These are phyloP conservation scores for Zygoascus flipseniorum DNA, from an alignment of 805 yeast genomes.

Conservation along the genomic window DNA sequence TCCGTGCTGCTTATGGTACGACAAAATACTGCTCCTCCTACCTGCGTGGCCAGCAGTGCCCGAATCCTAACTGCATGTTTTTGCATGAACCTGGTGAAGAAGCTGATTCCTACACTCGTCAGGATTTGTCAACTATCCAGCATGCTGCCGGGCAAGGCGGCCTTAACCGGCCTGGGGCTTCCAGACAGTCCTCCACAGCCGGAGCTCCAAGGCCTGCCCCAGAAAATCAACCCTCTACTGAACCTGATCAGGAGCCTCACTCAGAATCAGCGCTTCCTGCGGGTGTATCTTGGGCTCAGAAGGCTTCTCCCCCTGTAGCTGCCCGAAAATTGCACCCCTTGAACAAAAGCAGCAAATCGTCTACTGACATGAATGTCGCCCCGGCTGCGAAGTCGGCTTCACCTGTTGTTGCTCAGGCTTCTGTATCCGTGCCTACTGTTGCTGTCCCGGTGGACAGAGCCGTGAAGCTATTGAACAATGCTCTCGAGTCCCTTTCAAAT, in stretches of 20 bases:
- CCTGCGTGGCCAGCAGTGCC: conserved; percentile 90
- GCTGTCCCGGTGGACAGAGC: conserved; percentile 10
- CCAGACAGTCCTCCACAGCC: not conserved
- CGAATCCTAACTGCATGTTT: conserved; percentile 98
- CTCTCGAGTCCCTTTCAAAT: conserved; percentile 16
- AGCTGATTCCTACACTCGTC: conserved; percentile 91
- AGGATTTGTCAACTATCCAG: conserved; percentile 68
- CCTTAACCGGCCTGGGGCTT: not conserved
- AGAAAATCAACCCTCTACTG: conserved; percentile 6
- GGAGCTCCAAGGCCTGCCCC: not conserved
- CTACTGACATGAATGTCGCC: conserved; percentile 1
- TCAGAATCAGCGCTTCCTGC: conserved; percentile 51
- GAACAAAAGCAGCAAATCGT: not conserved
- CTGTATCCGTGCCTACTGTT: conserved; percentile 28
- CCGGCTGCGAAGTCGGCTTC: conserved; percentile 33
- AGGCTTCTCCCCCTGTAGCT: conserved; percentile 22
- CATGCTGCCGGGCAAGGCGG: conserved; percentile 29
- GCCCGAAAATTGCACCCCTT: conserved; percentile 17
- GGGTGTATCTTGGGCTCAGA: conserved; percentile 59
- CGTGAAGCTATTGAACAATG: conserved; percentile 9
- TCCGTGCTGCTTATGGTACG: conserved; percentile 96
- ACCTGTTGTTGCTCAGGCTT: conserved; percentile 51
- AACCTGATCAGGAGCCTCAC: conserved; percentile 15
- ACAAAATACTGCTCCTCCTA: conserved; percentile 98
- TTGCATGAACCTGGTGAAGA: conserved; percentile 99